Percentiles rank a stretch among this genome's conserved stretches.
Evolutionary conservation across 495 filamentous ascomycete species (phyloP).

Genomic region (Penicillium canescens): DNA sequence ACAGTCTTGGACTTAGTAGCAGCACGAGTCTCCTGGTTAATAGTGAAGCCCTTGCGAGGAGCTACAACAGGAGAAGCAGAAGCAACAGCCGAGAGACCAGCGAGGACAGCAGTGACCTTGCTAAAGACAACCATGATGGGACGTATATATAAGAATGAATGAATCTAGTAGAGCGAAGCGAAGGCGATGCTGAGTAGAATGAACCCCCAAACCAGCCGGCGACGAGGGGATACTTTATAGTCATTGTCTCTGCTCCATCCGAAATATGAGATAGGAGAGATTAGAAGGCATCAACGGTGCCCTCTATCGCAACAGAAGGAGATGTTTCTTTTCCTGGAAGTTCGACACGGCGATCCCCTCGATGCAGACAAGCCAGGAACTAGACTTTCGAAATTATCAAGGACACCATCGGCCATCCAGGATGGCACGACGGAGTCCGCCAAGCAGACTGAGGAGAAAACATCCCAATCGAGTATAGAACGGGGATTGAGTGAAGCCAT

Average conservation of each 20-base stretch:
- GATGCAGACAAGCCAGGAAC: background rate
- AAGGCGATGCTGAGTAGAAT: slow-evolving; percentile 14
- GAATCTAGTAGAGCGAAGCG: slow-evolving; percentile 6
- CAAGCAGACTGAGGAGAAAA: slow-evolving; percentile 3
- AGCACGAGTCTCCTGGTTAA: slow-evolving; percentile 36
- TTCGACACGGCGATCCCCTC: slow-evolving; percentile 20
- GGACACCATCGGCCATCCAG: slow-evolving; percentile 28
- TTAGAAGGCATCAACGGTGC: slow-evolving; percentile 1
- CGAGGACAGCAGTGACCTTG: slow-evolving; percentile 32
- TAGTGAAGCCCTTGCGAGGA: slow-evolving; percentile 37
- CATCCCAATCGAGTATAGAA: slow-evolving; percentile 6
- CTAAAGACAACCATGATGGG: slow-evolving; percentile 44
- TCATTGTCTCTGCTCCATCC: background rate
- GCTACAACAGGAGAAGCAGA: slow-evolving; percentile 34
- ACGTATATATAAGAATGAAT: slow-evolving; percentile 18
- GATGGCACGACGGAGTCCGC: slow-evolving; percentile 19
- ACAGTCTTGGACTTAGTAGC: slow-evolving; percentile 29
- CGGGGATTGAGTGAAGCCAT: slow-evolving; percentile 9
- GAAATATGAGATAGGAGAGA: background rate
- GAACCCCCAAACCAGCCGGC: slow-evolving; percentile 12
- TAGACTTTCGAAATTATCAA: slow-evolving; percentile 20
- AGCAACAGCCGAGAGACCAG: slow-evolving; percentile 32
- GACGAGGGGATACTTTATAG: slow-evolving; percentile 25
- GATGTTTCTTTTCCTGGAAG: slow-evolving; percentile 25
- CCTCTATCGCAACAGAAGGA: slow-evolving; percentile 18